These are phyloP conservation scores for Aegilops sharonensis DNA, from an alignment of 176 grass and related monocot genomes.

Conservation along the genomic window DNA sequence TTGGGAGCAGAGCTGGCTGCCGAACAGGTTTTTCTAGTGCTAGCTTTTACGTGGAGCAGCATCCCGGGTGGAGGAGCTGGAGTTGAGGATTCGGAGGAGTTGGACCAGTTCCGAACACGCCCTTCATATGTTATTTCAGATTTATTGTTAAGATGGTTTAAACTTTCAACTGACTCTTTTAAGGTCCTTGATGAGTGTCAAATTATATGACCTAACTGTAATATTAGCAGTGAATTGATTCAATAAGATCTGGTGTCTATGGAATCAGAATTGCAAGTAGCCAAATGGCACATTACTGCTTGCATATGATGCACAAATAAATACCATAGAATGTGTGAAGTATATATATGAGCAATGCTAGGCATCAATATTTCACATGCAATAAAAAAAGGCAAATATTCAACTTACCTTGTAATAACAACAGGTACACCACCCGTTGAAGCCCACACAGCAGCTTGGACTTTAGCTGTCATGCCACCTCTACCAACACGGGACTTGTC, in stretches of 20 bases:
- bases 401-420: slow-evolving; percentile 74
- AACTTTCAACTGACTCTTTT: neutral
- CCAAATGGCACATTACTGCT: neutral
- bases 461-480: slow-evolving; percentile 98
- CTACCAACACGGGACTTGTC: slow-evolving; percentile 98
- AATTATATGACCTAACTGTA: neutral
- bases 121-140: neutral
- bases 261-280: neutral
- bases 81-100: too few species aligned
- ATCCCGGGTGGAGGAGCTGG: too few species aligned
- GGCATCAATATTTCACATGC: neutral
- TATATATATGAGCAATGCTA: neutral
- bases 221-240: neutral
- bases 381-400: neutral
- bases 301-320: neutral
- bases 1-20: too few species aligned
- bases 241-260: neutral
- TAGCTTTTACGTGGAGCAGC: too few species aligned
- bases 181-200: neutral
- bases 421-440: slow-evolving; percentile 82
- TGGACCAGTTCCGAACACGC: too few species aligned
- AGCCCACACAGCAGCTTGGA: slow-evolving; percentile 81
- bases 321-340: neutral
- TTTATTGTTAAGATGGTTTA: neutral
- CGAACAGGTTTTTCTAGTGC: too few species aligned